phyloP scores from a whole-genome alignment of 768 basidiomycete species.

The Chalciporus pseudorubinellus region DNA sequence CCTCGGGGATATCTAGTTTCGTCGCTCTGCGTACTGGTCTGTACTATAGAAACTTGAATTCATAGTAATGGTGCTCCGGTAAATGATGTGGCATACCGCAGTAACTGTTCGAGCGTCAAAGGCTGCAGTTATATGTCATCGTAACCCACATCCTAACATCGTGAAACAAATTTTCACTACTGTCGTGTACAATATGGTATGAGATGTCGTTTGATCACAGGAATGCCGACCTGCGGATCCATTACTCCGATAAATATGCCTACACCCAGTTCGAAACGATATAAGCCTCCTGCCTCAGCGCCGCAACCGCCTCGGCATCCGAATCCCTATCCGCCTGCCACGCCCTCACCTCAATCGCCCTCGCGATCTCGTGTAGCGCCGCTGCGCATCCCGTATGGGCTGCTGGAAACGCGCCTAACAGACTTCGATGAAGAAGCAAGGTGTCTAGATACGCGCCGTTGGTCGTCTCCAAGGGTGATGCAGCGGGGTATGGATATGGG shows the following conservation, averaged over 20 bases:
- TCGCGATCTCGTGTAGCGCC: constrained; percentile 65
- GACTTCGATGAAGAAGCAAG: constrained; percentile 75
- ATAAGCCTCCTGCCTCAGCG: constrained; percentile 71
- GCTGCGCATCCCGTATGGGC: constrained; percentile 64
- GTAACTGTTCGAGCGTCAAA: too few species aligned
- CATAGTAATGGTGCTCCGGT: neutral
- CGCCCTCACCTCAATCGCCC: constrained; percentile 55
- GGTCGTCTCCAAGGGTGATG: constrained; percentile 47
- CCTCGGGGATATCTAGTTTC: neutral
- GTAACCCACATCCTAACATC: too few species aligned
- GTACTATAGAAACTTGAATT: constrained; percentile 9
- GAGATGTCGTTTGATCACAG: too few species aligned
- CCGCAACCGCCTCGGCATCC: constrained; percentile 65
- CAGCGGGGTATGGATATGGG: constrained; percentile 31
- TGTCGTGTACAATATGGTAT: too few species aligned
- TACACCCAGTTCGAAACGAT: constrained; percentile 39
- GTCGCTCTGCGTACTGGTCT: constrained; percentile 4
- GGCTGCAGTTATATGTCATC: too few species aligned
- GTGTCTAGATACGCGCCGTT: constrained; percentile 75
- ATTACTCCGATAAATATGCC: neutral
- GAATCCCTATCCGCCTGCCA: constrained; percentile 72
- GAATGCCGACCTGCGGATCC: constrained; percentile 7
- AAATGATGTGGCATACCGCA: too few species aligned
- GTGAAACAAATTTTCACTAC: too few species aligned
- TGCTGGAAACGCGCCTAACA: constrained; percentile 57